Evolutionary conservation across 805 yeast genomes (phyloP).

Genomic region (Suhomyces pyralidae): DNA sequence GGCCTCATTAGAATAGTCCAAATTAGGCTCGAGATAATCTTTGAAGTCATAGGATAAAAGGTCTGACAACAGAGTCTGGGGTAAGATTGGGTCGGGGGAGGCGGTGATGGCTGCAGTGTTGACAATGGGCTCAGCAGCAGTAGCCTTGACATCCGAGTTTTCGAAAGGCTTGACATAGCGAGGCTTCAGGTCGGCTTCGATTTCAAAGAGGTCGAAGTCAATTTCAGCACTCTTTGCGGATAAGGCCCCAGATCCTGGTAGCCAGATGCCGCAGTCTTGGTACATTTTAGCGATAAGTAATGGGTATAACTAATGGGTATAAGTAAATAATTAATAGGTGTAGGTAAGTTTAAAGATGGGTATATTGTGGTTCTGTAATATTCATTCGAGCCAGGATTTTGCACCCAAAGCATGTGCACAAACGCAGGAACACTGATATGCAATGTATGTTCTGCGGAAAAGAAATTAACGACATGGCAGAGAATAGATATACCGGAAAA

Average conservation of each 20-base stretch:
- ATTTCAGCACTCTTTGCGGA: neutral
- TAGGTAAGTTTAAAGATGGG: neutral
- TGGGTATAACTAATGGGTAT: neutral
- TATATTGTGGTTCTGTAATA: neutral
- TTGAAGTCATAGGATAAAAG: neutral
- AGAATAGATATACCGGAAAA: too few species aligned
- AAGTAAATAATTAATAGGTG: neutral
- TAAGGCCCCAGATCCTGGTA: neutral
- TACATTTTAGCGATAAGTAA: neutral
- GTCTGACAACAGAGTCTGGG: neutral
- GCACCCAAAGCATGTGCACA: constrained; percentile 1
- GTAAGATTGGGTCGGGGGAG: neutral
- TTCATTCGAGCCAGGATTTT: neutral
- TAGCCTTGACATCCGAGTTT: neutral
- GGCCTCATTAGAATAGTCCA: neutral
- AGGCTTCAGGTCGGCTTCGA: neutral
- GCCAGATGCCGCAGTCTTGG: neutral
- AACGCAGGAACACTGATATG: neutral
- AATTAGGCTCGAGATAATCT: neutral
- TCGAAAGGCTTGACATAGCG: neutral
- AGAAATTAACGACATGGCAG: neutral
- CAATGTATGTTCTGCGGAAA: neutral
- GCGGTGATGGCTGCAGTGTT: neutral
- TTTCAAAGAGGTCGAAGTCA: neutral
- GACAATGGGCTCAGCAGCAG: neutral